Evolutionary conservation across 306 rosid genomes (phyloP), one percentile per base, ranked within the genome.

Genomic region (Vigna hirtella): DNA sequence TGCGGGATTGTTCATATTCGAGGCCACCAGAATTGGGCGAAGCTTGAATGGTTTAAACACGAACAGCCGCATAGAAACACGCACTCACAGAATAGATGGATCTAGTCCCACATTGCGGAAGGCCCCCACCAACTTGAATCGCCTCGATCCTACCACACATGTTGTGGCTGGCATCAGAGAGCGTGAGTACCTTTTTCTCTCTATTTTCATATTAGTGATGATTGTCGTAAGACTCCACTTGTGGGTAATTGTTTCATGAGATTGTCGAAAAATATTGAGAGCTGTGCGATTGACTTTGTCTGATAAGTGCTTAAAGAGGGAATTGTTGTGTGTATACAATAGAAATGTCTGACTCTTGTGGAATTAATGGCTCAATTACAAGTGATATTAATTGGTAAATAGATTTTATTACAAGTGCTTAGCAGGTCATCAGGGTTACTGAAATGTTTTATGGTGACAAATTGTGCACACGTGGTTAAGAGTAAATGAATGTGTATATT

Each of bases 91-190:
- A 17, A 81, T 56, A 14, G 48, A 34, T 79, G 16, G 69, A 79
- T 50, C 73, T 66, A 80, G 14, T 18, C 20, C 72, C 42, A 34
- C 77, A 24, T 63, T 66, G 83, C 86, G 12, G 69, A 86, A 84
- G 55, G 88, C 83, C 1, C 83, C 84, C 0, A 79, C 83, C 42
- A 95, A 93, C 85, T 84, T 95, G 86, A 91, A 95, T 85, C 92
- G 91, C 74, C 89, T 95, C 68, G 93, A 90, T 83, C 91, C 90
- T 5, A 86, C 87, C 3, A 91, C 96, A 11, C 89, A 85, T 73
- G 88, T 91, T 49, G 87, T 93, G 45, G 82, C 71, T 9, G 99
- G 98, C 70, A 86, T 91, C 40, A 90, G 91, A 83, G 85, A 91
- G 77, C 98, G 98, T 93, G 85, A 89, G 93, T 92, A 6, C 59